Percentiles rank a stretch among this genome's conserved stretches.
phyloP scores from a whole-genome alignment of 345 rosid genomes.

The Boechera retrofracta region DNA sequence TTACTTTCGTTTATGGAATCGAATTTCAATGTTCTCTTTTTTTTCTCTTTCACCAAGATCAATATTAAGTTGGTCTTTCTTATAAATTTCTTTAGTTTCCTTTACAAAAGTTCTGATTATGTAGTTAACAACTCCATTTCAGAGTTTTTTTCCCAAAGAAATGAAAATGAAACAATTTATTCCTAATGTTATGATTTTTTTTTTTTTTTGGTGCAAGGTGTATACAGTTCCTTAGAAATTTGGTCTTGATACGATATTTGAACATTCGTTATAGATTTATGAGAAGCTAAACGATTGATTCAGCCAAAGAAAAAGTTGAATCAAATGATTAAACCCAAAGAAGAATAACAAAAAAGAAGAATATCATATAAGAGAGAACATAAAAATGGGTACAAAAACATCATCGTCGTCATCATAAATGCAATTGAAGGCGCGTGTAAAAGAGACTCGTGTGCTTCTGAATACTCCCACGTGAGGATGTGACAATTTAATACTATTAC shows the following conservation, averaged over 20 bases:
- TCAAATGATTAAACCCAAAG: no score
- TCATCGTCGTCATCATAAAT: slow-evolving; percentile 24
- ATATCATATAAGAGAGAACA: not conserved
- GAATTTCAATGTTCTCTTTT: not conserved
- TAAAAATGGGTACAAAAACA: slow-evolving; percentile 37
- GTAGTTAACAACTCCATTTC: not conserved
- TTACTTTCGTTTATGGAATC: slow-evolving; percentile 13
- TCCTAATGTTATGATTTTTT: no score
- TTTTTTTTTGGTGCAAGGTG: not conserved
- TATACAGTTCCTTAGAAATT: not conserved
- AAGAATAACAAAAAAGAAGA: no score
- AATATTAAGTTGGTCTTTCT: not conserved
- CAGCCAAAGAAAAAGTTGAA: not conserved
- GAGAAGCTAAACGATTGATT: not conserved
- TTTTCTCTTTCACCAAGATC: not conserved
- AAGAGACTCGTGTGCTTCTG: slow-evolving; percentile 43
- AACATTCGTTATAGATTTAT: not conserved
- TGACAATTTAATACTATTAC: slow-evolving; percentile 10
- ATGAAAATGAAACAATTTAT: not conserved
- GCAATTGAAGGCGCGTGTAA: slow-evolving; percentile 25
- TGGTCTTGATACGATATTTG: not conserved
- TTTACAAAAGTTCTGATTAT: not conserved
- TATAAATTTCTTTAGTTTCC: not conserved
- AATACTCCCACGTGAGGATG: slow-evolving; percentile 44
- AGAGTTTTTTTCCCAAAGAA: not conserved